Evolutionary conservation across 2,329 filamentous ascomycete species (phyloP).

Genomic region (Trichoderma koningii): DNA sequence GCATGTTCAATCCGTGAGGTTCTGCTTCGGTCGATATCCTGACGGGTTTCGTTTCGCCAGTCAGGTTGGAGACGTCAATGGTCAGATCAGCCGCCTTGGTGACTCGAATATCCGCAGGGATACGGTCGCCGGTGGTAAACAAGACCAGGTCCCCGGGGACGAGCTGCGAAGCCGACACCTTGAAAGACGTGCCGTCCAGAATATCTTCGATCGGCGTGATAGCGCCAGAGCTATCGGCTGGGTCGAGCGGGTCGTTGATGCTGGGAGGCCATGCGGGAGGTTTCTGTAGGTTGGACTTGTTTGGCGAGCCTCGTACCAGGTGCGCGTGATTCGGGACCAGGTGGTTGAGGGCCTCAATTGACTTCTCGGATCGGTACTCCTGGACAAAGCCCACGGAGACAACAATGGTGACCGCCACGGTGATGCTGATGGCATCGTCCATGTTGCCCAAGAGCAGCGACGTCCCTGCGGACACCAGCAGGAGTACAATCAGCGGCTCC

Average conservation of each 20-base stretch:
- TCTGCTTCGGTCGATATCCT: constrained; percentile 69
- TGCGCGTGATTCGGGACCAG: constrained; percentile 95
- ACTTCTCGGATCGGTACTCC: constrained; percentile 97
- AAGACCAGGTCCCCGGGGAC: constrained; percentile 92
- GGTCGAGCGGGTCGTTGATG: constrained; percentile 48
- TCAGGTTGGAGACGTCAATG: constrained; percentile 95
- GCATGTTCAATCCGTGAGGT: constrained; percentile 35
- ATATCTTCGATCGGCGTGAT: constrained; percentile 63
- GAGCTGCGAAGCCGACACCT: constrained; percentile 82
- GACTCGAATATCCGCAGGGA: constrained; percentile 93
- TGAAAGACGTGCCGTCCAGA: constrained; percentile 73
- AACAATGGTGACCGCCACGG: constrained; percentile 93
- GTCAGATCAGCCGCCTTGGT: constrained; percentile 86
- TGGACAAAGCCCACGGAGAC: constrained; percentile 95
- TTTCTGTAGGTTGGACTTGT: constrained; percentile 40
- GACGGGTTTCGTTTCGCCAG: constrained; percentile 94
- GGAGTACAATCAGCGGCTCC: constrained; percentile 89
- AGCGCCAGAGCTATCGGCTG: constrained; percentile 47
- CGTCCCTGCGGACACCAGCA: constrained; percentile 83
- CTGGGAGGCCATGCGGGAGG: constrained; percentile 53
- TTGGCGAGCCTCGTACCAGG: constrained; percentile 68
- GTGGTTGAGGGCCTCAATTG: constrained; percentile 89
- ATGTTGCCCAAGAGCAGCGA: constrained; percentile 90
- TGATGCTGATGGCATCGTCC: constrained; percentile 94
- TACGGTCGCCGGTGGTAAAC: constrained; percentile 93